Base-by-base conservation (phyloP, 345 rosid species). In the Aquilaria yunnanensis region DNA sequence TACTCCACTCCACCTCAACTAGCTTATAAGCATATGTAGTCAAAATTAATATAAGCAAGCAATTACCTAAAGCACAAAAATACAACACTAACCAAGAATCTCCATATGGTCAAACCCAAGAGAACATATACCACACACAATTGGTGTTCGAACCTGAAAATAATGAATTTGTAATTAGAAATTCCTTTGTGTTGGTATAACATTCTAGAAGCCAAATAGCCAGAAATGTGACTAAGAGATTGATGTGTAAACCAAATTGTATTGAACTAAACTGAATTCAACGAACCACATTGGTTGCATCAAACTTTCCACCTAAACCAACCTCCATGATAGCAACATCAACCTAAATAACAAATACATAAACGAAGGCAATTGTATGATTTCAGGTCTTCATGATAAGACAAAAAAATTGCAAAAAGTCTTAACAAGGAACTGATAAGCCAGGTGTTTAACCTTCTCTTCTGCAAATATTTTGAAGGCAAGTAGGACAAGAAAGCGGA, bases 101-200 rank as follows among this genome's bases (percentile, higher is more conserved):
- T 94, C 99, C 97, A 86, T 94, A 78, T 94, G 99, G 70, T 94
- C 99, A 76, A 86, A 94, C 50, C 99, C 99, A 54, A 94, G 96
- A 65, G 97, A 91, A 67, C 93, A 48, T 70, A 94, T 69, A 68
- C 96, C 99, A 57, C 99, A 94, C 0, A 94, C 96, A 29, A 88
- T 58, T 51, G 99, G 99, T 67, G 67, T 71, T 69, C 77, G 81
- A 68, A 94, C 83, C 99, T 94, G 84, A 58, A 57, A 71, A 48
- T 13, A 71, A 16, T 23, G 7, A 66, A 33, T 51, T 49, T 47
- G 56, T 29, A 48, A 45, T 74, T 49, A 69, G 64, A 56, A 59
- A 14, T 51, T 32, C 32, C 52, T 51, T 14, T 5, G 59, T 57
- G 47, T 30, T 14, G 48, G 23, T 23, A 55, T 31, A 55, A 51